Base-by-base conservation (phyloP, 805 yeast species). In the Debaryomyces hansenii region DNA sequence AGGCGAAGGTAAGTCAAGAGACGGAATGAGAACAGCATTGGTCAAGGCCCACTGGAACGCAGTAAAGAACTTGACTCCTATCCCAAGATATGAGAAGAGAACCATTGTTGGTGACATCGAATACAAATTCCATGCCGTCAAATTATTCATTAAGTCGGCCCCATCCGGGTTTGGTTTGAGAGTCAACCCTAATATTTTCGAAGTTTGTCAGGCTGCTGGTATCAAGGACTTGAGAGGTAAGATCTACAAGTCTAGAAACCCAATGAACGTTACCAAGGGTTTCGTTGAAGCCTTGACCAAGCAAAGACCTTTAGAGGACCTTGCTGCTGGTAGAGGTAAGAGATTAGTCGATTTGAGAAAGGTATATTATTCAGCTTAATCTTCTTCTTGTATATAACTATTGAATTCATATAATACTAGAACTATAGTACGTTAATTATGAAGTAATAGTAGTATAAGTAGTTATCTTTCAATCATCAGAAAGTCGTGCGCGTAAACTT, bases 131-230 rank as follows among this genome's bases (percentile, higher is more conserved):
- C 97, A 91, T 59, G 95, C 97, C 33, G 91, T 90, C 45, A 80
- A 85, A 56, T 77, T 94, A 55, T 81, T 84, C 55, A 72, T 94
- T 58, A 82, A 90, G 63, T 82, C 96, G 2, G 91, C 96, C 1
- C 94, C 96, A 20, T 85, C 96, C 1, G 98, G 97, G 59, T 86
- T 86, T 52, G 99, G 99, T 16, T 77, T 94, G 49, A 79, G 97
- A 58, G 96, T 90, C 39, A 91, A 91, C 70, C 95, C 88, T 54
- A 82, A 85, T 65, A 84, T 94, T 52, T 90, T 85, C 59, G 97
- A 90, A 70, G 82, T 94, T 48, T 91, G 97, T 67, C 87, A 86
- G 63, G 83, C 90, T 48, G 96, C 91, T 1, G 99, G 99, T 52
- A 90, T 94, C 66, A 87, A 86, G 67, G 99, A 94, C 69, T 73